Base-by-base conservation (phyloP, 495 filamentous ascomycete genomes). In the Penicillium parvum region DNA sequence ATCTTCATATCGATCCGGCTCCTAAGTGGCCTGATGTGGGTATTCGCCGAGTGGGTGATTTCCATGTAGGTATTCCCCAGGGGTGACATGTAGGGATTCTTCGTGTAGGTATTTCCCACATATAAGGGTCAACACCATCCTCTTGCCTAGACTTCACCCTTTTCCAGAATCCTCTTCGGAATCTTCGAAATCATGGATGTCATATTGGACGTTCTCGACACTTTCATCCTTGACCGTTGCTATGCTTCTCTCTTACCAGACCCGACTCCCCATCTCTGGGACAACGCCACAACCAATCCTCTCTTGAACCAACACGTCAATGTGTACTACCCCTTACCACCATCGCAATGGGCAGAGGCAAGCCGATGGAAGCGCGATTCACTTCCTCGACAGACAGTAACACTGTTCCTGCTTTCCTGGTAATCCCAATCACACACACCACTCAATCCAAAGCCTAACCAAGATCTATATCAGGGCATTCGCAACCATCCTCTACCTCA, bases 151-250 rank as follows among this genome's bases (percentile, higher is more conserved):
- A n/a, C n/a, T n/a, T n/a, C n/a, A n/a, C n/a, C n/a, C n/a, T n/a
- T n/a, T n/a, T n/a, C n/a, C n/a, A n/a, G n/a, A n/a, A n/a, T n/a
- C n/a, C n/a, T n/a, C n/a, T n/a, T n/a, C n/a, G n/a, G n/a, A n/a
- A 28, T 37, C 32, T 26, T 29, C 7, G 18, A 35, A 64, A 72
- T 66, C 34, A 92, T 92, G 87, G 87, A 92, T 69, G 68, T 88
- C 63, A 71, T 86, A 15, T 77, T 92, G 46, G 84, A 89, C 57
- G 50, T 85, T 55, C 69, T 72, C 45, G 87, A 92, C 63, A 85
- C 76, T 51, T 82, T 78, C 58, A 43, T 85, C 30, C 79, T 81
- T 56, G 87, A 92, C 61, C 71, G 75, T 55, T 40, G 81, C 40
- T 92, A 90, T 60, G 81, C 86, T 36, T 63, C 57, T 4, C 21